phyloP scores from a whole-genome alignment of 768 basidiomycete species.

The Thelephora aurantiotincta region DNA sequence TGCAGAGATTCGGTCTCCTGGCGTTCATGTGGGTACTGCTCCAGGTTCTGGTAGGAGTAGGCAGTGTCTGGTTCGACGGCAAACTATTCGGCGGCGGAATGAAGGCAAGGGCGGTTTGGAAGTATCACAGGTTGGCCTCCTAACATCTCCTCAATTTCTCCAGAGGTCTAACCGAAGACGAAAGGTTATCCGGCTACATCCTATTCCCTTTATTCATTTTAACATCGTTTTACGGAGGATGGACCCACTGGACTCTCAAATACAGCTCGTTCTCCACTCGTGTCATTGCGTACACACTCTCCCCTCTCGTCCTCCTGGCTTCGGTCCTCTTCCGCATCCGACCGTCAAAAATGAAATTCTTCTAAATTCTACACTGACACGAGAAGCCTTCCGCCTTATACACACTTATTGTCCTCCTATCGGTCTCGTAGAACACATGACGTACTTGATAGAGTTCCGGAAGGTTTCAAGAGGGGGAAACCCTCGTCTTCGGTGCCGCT shows the following conservation, averaged over 20 bases:
- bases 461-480: no score
- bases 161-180: neutral
- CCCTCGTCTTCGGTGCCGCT: no score
- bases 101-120: slow-evolving; percentile 67
- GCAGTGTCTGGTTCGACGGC: slow-evolving; percentile 69
- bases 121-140: slow-evolving; percentile 54
- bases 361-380: slow-evolving; percentile 18
- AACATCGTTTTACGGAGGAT: slow-evolving; percentile 57
- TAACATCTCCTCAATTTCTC: neutral
- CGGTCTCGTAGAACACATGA: no score
- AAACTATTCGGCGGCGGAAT: slow-evolving; percentile 54
- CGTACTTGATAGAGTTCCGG: no score
- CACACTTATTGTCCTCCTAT: no score
- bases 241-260: slow-evolving; percentile 43
- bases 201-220: slow-evolving; percentile 45
- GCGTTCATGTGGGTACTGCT: slow-evolving; percentile 44
- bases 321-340: slow-evolving; percentile 37
- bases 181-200: slow-evolving; percentile 60
- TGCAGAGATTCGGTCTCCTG: slow-evolving; percentile 50
- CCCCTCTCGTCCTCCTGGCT: slow-evolving; percentile 31
- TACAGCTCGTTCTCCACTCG: slow-evolving; percentile 25
- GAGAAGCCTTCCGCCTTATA: no score
- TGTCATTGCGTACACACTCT: slow-evolving; percentile 38
- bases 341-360: slow-evolving; percentile 51
- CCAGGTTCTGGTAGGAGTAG: slow-evolving; percentile 51